phyloP scores from a whole-genome alignment of 139 green algal species.

The Closterium sp. region DNA sequence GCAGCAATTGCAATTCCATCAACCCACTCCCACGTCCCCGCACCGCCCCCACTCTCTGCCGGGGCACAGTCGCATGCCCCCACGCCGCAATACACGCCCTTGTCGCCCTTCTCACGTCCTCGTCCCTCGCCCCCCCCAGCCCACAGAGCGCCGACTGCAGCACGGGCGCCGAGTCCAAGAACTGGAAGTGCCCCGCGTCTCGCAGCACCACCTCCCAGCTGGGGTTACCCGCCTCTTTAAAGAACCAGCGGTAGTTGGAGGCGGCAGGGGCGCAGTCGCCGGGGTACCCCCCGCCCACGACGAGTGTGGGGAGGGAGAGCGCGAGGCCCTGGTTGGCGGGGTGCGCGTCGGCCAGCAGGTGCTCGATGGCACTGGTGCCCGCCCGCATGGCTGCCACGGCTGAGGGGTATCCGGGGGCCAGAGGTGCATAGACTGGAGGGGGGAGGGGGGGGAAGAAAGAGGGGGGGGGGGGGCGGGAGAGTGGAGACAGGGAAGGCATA shows the following conservation, averaged over 20 bases:
- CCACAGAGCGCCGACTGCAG: slow-evolving; percentile 9
- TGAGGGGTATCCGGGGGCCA: neutral
- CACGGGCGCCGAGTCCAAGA: slow-evolving; percentile 9
- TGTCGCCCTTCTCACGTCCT: neutral
- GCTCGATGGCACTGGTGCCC: neutral
- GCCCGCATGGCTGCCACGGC: neutral
- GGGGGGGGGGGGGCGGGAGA: neutral
- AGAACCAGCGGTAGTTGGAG: slow-evolving; percentile 23
- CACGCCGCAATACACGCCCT: neutral
- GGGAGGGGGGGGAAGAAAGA: neutral
- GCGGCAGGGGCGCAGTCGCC: slow-evolving; percentile 11
- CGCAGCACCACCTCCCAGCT: slow-evolving; percentile 18
- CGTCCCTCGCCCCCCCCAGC: neutral
- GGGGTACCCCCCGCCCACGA: neutral
- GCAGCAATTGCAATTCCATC: no score
- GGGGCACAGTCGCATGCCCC: neutral
- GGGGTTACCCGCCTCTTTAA: neutral
- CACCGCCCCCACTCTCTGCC: neutral
- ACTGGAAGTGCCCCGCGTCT: slow-evolving; percentile 20
- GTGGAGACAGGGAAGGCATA: neutral
- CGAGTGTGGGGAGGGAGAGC: neutral
- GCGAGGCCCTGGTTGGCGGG: neutral
- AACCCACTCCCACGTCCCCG: neutral
- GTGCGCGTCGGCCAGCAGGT: neutral
- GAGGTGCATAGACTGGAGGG: neutral